Base-by-base conservation (phyloP, 1,284 basidiomycete genomes). In the Apiotrichum domesticum region DNA sequence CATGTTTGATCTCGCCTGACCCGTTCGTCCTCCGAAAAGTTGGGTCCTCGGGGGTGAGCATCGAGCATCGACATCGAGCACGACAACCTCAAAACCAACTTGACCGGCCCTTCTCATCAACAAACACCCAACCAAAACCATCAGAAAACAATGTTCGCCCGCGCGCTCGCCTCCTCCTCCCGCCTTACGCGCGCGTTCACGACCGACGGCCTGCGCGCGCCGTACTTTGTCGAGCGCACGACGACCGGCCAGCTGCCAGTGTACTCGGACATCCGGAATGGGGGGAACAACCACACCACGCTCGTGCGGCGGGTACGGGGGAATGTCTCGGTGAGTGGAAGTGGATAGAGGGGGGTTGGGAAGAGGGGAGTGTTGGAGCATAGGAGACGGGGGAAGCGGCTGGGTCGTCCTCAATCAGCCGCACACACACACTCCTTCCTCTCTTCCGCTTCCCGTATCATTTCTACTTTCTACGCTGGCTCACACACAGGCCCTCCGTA, bases 211-310 rank as follows among this genome's bases (percentile, higher is more conserved):
- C 13, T 10, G 29, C 29, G 39, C 39, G 29, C 40, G 6, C n/a
- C 32, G 11, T 68, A 66, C 57, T 35, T 51, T 32, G 58, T 66
- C 46, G 51, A 52, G 35, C 48, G 65, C n/a, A 66, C 61, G 5
- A 46, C 45, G 33, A 52, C 32, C 46, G 65, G 65, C 40, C 50
- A 63, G 48, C 60, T 73, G 40, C 71, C 71, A 11, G 71, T 73
- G 15, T 73, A 73, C 55, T 63, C 67, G 29, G 68, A 69, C 48
- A 53, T 65, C 34, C 61, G 64, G 55, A 68, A 66, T 56, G 69
- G 65, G 5, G 61, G 64, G 29, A 69, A 60, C 35, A 42, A 55
- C 39, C 41, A 35, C 9, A 48, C 42, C 47, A 73, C 71, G 6
- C 49, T 71, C 4, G 61, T 73, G 8, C 50, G 71, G 43, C 68